A percentile compares a stretch with the other conserved stretches of the same genome.
These are phyloP conservation scores for Betula pendula DNA, from an alignment of 306 rosid genomes.

Conservation along the genomic window DNA sequence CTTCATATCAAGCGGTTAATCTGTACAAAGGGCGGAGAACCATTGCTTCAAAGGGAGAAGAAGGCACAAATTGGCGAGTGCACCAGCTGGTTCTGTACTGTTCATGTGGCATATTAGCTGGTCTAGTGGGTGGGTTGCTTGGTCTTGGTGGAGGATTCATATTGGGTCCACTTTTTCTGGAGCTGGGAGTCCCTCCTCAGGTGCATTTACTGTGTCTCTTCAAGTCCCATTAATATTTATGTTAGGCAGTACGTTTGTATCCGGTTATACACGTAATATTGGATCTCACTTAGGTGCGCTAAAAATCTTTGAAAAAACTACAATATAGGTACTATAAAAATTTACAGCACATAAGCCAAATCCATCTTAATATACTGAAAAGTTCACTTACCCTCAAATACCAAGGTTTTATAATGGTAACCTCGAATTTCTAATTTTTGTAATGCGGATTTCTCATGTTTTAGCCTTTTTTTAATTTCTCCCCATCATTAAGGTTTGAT, in stretches of 20 bases:
- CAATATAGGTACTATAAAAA: too few species aligned
- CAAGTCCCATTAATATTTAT: neutral
- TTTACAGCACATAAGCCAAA: too few species aligned
- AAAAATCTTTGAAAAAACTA: too few species aligned
- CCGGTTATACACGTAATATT: too few species aligned
- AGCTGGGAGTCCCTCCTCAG: constrained; percentile 93
- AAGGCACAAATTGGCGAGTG: constrained; percentile 43
- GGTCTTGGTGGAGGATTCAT: constrained; percentile 96
- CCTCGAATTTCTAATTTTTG: too few species aligned
- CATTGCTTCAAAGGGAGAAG: constrained; percentile 65
- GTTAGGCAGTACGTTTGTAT: neutral
- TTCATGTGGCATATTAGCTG: constrained; percentile 68
- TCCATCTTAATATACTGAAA: too few species aligned
- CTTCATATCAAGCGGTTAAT: constrained; percentile 62
- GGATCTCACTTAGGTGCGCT: too few species aligned
- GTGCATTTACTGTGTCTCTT: constrained; percentile 36
- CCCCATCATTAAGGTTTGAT: too few species aligned
- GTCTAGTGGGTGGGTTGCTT: constrained; percentile 84
- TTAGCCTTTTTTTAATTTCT: too few species aligned
- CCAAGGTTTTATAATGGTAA: too few species aligned
- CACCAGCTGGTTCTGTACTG: constrained; percentile 57
- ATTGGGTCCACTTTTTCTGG: constrained; percentile 92
- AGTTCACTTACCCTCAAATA: too few species aligned
- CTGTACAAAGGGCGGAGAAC: constrained; percentile 64
- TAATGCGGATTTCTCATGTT: too few species aligned